Conservation (phyloP, 2,329 filamentous ascomycete genomes). For the Plenodomus biglobosus region DNA sequence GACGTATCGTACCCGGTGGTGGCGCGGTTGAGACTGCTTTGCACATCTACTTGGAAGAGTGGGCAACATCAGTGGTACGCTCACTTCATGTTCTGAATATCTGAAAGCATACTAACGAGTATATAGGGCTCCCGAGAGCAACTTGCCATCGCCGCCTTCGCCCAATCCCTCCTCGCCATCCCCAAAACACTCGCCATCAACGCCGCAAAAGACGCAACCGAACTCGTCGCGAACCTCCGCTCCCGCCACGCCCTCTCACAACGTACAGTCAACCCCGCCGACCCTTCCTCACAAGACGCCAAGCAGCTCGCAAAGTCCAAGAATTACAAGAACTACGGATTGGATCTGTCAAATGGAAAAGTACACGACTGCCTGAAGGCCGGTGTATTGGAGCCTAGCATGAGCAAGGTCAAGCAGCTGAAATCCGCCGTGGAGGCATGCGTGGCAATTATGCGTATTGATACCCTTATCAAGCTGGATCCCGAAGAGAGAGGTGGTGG, state of each 20-base stretch:
- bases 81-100: too few relatives aligned
- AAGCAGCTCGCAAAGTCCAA: slow-evolving; percentile 91
- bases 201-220: slow-evolving; percentile 92
- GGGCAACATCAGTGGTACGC: slow-evolving; percentile 86
- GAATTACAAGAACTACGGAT: slow-evolving; percentile 97
- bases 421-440: slow-evolving; percentile 99
- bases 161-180: slow-evolving; percentile 88
- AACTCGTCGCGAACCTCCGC: slow-evolving; percentile 92
- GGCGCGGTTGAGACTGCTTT: slow-evolving; percentile 98
- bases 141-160: slow-evolving; percentile 96
- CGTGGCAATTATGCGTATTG: slow-evolving; percentile 98
- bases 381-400: slow-evolving; percentile 92
- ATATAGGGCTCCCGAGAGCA: slow-evolving; percentile 82
- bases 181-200: slow-evolving; percentile 97
- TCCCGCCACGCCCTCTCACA: slow-evolving; percentile 93
- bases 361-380: slow-evolving; percentile 93
- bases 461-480: slow-evolving; percentile 97
- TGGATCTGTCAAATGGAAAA: slow-evolving; percentile 86
- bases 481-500: slow-evolving; percentile 73
- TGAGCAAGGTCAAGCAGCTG: slow-evolving; percentile 97
- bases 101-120: too few relatives aligned
- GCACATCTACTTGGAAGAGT: slow-evolving; percentile 98
- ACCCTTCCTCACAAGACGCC: slow-evolving; percentile 67
- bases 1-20: slow-evolving; percentile 93
- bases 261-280: slow-evolving; percentile 72